phyloP scores from a whole-genome alignment of 345 rosid species.

The Fremontodendron californicum region DNA sequence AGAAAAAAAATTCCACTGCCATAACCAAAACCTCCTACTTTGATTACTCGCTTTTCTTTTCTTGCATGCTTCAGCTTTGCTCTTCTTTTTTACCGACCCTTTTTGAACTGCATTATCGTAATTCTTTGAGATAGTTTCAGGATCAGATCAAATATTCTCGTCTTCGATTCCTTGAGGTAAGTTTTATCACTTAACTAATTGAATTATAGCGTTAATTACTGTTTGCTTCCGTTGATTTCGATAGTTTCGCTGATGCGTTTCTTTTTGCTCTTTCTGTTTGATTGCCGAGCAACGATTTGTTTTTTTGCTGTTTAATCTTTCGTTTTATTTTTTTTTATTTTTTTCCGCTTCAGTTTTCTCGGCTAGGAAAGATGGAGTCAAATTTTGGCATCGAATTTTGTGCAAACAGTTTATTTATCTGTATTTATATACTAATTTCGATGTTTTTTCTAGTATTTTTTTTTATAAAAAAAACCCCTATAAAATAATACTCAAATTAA shows the following conservation, averaged over 20 bases:
- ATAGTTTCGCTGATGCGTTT: neutral
- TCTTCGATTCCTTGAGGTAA: conserved; percentile 2
- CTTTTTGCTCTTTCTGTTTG: conserved; percentile 4
- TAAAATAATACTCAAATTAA: no score
- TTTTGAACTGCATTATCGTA: neutral
- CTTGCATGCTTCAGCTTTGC: neutral
- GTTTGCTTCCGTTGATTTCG: neutral
- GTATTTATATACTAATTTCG: neutral
- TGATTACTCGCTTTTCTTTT: neutral
- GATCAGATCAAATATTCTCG: neutral
- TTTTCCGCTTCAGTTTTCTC: neutral
- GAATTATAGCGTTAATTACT: neutral
- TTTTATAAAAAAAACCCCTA: no score
- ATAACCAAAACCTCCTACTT: no score
- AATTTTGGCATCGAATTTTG: neutral
- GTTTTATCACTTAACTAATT: neutral
- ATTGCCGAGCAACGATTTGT: neutral
- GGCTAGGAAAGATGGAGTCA: neutral
- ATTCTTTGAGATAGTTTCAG: neutral
- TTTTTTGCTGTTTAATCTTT: neutral
- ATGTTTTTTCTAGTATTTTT: no score
- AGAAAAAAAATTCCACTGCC: no score
- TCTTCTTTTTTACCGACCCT: neutral
- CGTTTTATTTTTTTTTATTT: neutral
- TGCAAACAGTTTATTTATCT: neutral